Evolutionary conservation across 345 rosid genomes (phyloP), one percentile per base, ranked within the genome.

Genomic region (Pseudoturritis turrita): DNA sequence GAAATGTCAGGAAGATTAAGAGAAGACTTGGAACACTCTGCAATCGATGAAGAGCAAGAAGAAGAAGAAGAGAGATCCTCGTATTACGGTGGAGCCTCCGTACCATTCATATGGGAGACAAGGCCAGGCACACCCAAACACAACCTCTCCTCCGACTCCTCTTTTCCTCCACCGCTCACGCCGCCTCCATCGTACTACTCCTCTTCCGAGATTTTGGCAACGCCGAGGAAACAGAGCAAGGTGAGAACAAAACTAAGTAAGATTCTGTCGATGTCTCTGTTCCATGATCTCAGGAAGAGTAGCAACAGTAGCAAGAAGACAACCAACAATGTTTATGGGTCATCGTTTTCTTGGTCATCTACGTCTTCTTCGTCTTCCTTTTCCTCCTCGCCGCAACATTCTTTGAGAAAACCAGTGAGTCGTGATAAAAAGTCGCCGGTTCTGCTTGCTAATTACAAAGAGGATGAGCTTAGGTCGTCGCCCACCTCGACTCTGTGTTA

Each of bases 101-200:
- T 92, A 52, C 93, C 97, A 0, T 92, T 92, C 84, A 19, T 46
- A 35, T 92, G 98, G 98, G 98, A 92, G 63, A 77, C 96, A 18
- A 80, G 75, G 18, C 98, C 98, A 0, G 98, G 98, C 37, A 88
- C 96, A n/a, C 96, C 98, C 0, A 92, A 90, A 54, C 83, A 87
- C 65, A 9, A 72, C 5, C 46, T 58, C 47, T 37, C 50, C 28
- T 40, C 72, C 1, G 73, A 74, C 40, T 29, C 63, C 58, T 23
- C 75, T 25, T 54, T 74, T 58, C 85, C 87, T 17, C 60, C 12
- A 39, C 66, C 75, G 18, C 68, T 82, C 18, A 82, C 91, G 3
- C 88, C 93, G 0, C 88, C 90, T 46, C 93, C 89, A 25, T 85
- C 87, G 0, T 79, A 70, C 33, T 60, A 67, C 31, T 83, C 83